Evolutionary conservation across 768 basidiomycete genomes (phyloP), one percentile per base, ranked within the genome.

Genomic region (Mrakia hoshinonis): DNA sequence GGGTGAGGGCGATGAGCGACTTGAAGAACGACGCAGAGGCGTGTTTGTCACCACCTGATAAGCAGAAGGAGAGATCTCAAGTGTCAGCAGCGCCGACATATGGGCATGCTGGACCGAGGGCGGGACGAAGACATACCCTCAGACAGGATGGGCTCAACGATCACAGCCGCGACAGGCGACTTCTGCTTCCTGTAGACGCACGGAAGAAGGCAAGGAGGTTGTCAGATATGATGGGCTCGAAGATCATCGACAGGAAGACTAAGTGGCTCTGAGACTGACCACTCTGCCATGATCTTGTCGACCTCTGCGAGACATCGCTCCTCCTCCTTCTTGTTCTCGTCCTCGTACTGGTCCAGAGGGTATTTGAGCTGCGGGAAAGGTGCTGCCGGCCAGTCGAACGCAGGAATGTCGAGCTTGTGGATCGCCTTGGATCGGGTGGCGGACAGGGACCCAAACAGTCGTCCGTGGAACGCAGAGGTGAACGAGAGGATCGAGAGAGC

Each of bases 71-170:
- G 4, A n/a, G 4, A 11, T 1, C 13, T 11, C 10, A n/a, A n/a
- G n/a, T n/a, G n/a, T n/a, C n/a, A n/a, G n/a, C n/a, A n/a, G n/a
- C n/a, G n/a, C n/a, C n/a, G n/a, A n/a, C n/a, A n/a, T n/a, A n/a
- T n/a, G n/a, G n/a, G n/a, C n/a, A n/a, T n/a, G n/a, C n/a, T n/a
- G n/a, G n/a, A n/a, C n/a, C n/a, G n/a, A n/a, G n/a, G n/a, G n/a
- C n/a, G n/a, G n/a, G n/a, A n/a, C 22, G 11, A 4, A 9, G 10
- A 66, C 47, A 46, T 31, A 12, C 82, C 82, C 74, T 81, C 81
- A 7, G 78, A 77, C 48, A 79, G 77, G 67, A 82, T 77, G 1
- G 82, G 82, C 74, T 82, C 82, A 72, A 82, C 78, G 72, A 82
- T 81, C 36, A 82, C 76, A 0, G 82, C 82, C 20, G 82, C 82